A percentile compares a stretch with the other conserved stretches of the same genome.
phyloP scores from a whole-genome alignment of 805 yeast genomes.

The Metschnikowia lachancei region DNA sequence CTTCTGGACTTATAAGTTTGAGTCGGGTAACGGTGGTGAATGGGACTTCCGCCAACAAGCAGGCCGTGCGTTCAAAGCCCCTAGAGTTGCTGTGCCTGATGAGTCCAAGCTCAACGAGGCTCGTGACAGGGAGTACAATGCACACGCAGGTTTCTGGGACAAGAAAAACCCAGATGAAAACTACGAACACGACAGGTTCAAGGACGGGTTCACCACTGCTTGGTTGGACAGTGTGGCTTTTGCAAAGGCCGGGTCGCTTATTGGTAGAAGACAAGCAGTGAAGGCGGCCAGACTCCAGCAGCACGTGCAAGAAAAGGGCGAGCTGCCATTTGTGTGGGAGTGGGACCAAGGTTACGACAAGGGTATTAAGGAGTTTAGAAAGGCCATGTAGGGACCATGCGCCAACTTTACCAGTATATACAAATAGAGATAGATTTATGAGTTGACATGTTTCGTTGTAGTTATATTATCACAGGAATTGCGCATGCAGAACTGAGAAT shows the following conservation, averaged over 20 bases:
- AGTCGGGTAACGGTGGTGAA: constrained; percentile 90
- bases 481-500: no score
- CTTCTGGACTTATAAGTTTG: constrained; percentile 90
- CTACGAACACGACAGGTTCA: constrained; percentile 78
- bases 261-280: constrained; percentile 67
- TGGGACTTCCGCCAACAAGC: constrained; percentile 89
- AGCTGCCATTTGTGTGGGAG: constrained; percentile 69
- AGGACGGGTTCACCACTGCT: constrained; percentile 73
- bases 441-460: no score
- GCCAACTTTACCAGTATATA: no score
- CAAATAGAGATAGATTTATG: no score
- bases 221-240: constrained; percentile 74
- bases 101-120: constrained; percentile 41
- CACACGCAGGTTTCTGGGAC: constrained; percentile 71
- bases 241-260: constrained; percentile 60
- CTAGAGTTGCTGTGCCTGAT: constrained; percentile 35
- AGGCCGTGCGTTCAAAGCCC: constrained; percentile 35
- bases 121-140: constrained; percentile 34
- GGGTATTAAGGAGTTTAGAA: constrained; percentile 49
- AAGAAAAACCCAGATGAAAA: constrained; percentile 51
- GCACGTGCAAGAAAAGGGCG: constrained; percentile 57
- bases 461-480: no score
- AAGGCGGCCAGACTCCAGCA: constrained; percentile 56
- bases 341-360: constrained; percentile 83
- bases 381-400: constrained; percentile 2